Evolutionary conservation across 140 eudicot genomes (phyloP).

Genomic region (Oenanthe javanica): DNA sequence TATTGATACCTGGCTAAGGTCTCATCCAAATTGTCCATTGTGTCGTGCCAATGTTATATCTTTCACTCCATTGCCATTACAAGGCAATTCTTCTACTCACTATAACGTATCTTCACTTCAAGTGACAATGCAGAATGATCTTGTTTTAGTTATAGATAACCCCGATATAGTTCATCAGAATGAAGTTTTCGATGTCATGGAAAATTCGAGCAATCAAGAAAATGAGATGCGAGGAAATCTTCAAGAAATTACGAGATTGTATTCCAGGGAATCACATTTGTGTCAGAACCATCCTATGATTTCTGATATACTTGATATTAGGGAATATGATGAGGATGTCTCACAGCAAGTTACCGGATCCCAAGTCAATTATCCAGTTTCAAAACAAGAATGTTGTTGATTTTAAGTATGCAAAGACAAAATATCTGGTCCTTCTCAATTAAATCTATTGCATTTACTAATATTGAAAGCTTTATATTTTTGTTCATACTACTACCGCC

Average conservation of each 20-base stretch:
- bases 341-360: neutral
- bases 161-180: conserved; percentile 16
- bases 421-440: conserved; percentile 21
- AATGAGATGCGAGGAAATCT: conserved; percentile 14
- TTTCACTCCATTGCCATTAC: conserved; percentile 30
- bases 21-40: conserved; percentile 87
- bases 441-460: too few species aligned
- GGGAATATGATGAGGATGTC: conserved; percentile 34
- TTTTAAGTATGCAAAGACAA: conserved; percentile 30
- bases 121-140: conserved; percentile 37
- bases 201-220: conserved; percentile 1
- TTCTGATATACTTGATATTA: conserved; percentile 42
- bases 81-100: conserved; percentile 24
- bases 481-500: too few species aligned
- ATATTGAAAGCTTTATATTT: too few species aligned
- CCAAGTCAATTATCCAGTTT: conserved; percentile 8
- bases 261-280: conserved; percentile 31
- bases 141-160: conserved; percentile 54
- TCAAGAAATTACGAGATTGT: conserved; percentile 34
- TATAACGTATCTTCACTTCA: conserved; percentile 35
- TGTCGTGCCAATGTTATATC: conserved; percentile 58
- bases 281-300: conserved; percentile 38
- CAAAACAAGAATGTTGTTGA: conserved; percentile 35
- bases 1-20: conserved; percentile 80
- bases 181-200: conserved; percentile 11